Conservation (phyloP, 2,329 filamentous ascomycete species). For the Neofusicoccum ribis region DNA sequence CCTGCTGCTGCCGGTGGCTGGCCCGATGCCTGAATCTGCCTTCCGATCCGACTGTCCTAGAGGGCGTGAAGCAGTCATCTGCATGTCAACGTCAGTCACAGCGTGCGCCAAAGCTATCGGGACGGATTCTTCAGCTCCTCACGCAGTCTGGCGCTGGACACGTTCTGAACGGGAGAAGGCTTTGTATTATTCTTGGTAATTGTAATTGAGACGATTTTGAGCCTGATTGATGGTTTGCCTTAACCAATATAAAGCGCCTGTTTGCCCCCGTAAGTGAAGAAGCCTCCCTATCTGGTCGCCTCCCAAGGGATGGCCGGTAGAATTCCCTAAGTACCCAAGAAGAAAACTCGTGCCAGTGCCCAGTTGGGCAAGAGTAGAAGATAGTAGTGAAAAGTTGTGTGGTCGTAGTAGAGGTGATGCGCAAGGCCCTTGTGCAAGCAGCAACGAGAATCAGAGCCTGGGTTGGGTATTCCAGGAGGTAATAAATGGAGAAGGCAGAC, state of each 20-base stretch:
- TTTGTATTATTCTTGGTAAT: conserved; percentile 4
- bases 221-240: not conserved
- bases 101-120: too few relatives aligned
- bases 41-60: too few relatives aligned
- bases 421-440: conserved; percentile 12
- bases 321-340: conserved; percentile 13
- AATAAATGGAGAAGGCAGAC: conserved; percentile 2
- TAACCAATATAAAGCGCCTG: conserved; percentile 15
- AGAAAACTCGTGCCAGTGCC: conserved; percentile 14
- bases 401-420: conserved; percentile 9
- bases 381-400: not conserved
- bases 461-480: conserved; percentile 10
- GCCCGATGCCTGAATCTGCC: too few relatives aligned
- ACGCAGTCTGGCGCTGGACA: not conserved
- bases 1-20: too few relatives aligned
- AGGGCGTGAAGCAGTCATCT: too few relatives aligned
- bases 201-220: conserved; percentile 1
- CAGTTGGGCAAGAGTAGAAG: conserved; percentile 9
- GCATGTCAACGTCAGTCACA: too few relatives aligned
- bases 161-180: not conserved
- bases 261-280: conserved; percentile 1
- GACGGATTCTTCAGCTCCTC: too few relatives aligned
- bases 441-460: conserved; percentile 12
- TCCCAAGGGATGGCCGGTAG: conserved; percentile 6
- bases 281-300: conserved; percentile 6